Conservation (phyloP, 2,329 filamentous ascomycete species). For the Domatiomyces globalis region DNA sequence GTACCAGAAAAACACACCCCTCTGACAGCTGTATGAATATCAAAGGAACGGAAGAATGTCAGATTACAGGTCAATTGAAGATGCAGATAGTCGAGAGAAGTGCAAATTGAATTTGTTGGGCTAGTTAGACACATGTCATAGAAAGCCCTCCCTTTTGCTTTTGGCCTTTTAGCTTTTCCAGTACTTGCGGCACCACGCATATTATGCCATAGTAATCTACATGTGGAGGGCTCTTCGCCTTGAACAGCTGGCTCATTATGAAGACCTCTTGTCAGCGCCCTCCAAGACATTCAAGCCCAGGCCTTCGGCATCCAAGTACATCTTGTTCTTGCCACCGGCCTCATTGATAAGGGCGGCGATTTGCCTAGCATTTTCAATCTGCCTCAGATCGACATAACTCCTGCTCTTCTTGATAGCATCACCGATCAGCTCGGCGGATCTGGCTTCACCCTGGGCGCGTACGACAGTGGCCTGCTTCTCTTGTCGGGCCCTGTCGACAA, state of each 20-base stretch:
- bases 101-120: neutral
- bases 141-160: too few species aligned
- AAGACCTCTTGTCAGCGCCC: constrained; percentile 15
- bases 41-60: neutral
- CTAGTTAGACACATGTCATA: too few species aligned
- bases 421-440: constrained; percentile 93
- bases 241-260: neutral
- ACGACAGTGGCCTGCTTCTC: constrained; percentile 99
- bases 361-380: constrained; percentile 87
- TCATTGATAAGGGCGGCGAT: constrained; percentile 86
- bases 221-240: neutral
- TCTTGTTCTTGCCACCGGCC: constrained; percentile 72
- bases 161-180: neutral
- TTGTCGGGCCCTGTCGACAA: constrained; percentile 96
- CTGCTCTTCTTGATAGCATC: constrained; percentile 99
- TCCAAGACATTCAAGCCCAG: constrained; percentile 71
- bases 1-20: too few species aligned
- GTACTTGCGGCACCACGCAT: neutral
- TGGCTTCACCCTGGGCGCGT: constrained; percentile 95
- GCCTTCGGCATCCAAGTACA: constrained; percentile 83
- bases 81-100: neutral
- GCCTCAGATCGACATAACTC: constrained; percentile 90
- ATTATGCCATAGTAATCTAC: neutral
- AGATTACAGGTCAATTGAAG: neutral
- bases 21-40: neutral